Conservation (phyloP, 441 rosid species). For the Pelargonium cotyledonis region DNA sequence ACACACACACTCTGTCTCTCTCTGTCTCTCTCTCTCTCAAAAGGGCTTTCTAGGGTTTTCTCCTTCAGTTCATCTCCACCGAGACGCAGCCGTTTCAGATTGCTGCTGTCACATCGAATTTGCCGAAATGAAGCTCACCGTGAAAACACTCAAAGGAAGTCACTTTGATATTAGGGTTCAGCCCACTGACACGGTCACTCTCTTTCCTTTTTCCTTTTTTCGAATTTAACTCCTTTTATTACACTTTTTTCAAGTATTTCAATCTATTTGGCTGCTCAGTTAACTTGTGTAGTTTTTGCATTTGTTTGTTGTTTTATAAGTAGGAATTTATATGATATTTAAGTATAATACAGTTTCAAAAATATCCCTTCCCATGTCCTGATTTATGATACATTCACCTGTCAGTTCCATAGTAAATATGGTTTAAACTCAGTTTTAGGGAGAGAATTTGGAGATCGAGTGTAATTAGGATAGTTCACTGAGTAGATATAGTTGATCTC, state of each 20-base stretch:
- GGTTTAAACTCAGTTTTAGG: background rate
- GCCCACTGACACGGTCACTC: conserved; percentile 72
- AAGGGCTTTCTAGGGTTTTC: background rate
- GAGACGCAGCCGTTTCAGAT: background rate
- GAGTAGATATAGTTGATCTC: background rate
- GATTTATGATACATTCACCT: background rate
- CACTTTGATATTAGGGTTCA: conserved; percentile 95
- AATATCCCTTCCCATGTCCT: background rate
- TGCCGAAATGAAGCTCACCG: conserved; percentile 80
- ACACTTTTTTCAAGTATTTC: too few species aligned
- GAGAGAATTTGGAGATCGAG: background rate
- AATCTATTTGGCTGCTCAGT: too few species aligned
- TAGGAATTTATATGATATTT: background rate
- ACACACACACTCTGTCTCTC: background rate
- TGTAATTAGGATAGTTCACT: background rate
- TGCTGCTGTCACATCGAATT: conserved; percentile 1
- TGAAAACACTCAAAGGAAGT: conserved; percentile 91
- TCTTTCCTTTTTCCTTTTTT: background rate
- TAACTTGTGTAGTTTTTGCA: background rate
- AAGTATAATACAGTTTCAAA: background rate
- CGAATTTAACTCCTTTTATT: too few species aligned
- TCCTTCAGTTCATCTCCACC: background rate
- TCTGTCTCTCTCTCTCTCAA: background rate
- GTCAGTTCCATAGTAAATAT: background rate
- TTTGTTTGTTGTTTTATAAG: background rate